These are phyloP conservation scores for Thamnidium elegans DNA, from an alignment of 192 early-diverging fungal genomes.

Conservation along the genomic window DNA sequence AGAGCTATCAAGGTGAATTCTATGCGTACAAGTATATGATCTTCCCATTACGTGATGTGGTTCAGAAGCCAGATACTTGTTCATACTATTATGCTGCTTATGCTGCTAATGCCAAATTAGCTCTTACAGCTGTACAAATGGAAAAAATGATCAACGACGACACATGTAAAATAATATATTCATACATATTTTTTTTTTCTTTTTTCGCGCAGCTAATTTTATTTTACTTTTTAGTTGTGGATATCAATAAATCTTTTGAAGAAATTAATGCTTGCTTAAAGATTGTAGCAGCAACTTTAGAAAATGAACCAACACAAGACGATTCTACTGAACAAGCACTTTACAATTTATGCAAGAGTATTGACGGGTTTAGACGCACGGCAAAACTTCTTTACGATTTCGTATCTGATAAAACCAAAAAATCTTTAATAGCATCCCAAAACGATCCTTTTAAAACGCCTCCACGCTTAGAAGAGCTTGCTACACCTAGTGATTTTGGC, in stretches of 20 bases:
- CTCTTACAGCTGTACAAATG: slow-evolving; percentile 19
- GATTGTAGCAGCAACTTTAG: not conserved
- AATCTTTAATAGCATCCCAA: slow-evolving; percentile 1
- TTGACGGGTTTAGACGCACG: slow-evolving; percentile 13
- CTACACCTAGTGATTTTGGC: slow-evolving; percentile 13
- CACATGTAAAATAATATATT: slow-evolving; percentile 10
- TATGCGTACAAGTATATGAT: slow-evolving; percentile 29
- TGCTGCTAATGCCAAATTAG: slow-evolving; percentile 20
- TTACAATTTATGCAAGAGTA: slow-evolving; percentile 21
- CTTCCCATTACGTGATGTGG: slow-evolving; percentile 8
- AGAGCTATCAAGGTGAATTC: slow-evolving; percentile 22
- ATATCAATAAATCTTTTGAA: slow-evolving; percentile 21
- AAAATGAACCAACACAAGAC: not conserved
- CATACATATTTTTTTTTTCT: not conserved
- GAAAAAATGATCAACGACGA: slow-evolving; percentile 20
- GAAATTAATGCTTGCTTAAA: slow-evolving; percentile 18
- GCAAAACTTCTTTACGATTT: slow-evolving; percentile 11
- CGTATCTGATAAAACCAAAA: slow-evolving; percentile 13
- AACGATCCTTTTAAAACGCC: slow-evolving; percentile 25
- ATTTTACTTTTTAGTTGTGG: slow-evolving; percentile 6
- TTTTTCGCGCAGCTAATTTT: not conserved
- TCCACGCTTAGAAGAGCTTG: slow-evolving; percentile 12
- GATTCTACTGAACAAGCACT: slow-evolving; percentile 22
- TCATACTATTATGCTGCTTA: slow-evolving; percentile 22
- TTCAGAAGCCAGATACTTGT: not conserved